A percentile compares a stretch with the other conserved stretches of the same genome.
Conservation (phyloP, 2,329 filamentous ascomycete genomes). For the Calonectria naviculata region DNA sequence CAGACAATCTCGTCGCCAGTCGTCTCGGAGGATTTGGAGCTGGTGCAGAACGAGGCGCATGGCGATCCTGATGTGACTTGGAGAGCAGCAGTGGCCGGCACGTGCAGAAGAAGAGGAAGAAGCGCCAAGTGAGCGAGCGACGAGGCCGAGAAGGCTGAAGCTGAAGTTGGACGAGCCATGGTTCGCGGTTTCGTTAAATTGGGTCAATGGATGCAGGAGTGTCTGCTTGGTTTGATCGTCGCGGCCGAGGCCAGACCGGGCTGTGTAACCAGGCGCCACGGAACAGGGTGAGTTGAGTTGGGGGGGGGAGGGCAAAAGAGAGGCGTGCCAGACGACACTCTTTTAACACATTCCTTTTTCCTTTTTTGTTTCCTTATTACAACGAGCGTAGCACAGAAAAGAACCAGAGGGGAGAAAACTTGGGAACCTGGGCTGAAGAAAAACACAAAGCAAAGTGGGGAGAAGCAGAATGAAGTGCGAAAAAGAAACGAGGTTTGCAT, state of each 20-base stretch:
- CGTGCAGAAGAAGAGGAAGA: background rate
- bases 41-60: conserved; percentile 62
- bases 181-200: background rate
- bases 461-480: background rate
- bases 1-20: conserved; percentile 59
- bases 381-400: background rate
- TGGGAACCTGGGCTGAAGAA: background rate
- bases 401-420: background rate
- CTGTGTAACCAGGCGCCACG: background rate
- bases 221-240: background rate
- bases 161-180: background rate
- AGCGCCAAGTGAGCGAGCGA: background rate
- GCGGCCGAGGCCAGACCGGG: background rate
- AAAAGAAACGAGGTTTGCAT: background rate
- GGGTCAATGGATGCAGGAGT: background rate
- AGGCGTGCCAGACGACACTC: background rate
- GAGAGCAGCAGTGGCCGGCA: conserved; percentile 46
- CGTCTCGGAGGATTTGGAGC: conserved; percentile 59
- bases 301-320: background rate
- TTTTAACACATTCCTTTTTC: background rate
- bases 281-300: background rate
- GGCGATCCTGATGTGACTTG: conserved; percentile 66
- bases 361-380: too few species aligned
- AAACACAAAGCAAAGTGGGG: background rate
- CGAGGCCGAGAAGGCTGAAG: background rate